Conservation (phyloP, 140 eudicot genomes). For the Cichorium intybus region DNA sequence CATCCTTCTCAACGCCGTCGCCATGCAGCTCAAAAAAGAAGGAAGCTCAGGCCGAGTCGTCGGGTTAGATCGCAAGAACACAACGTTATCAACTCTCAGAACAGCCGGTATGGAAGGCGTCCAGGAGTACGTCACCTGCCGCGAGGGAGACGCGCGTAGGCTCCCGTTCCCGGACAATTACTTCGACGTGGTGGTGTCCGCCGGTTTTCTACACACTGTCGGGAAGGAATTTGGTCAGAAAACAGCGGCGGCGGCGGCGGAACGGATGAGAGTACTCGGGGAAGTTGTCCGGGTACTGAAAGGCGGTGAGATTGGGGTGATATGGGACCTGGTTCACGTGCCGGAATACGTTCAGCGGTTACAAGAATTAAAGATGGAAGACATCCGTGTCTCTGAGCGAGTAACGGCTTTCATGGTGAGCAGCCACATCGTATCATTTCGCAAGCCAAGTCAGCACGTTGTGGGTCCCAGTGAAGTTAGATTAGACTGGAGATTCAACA, state of each 20-base stretch:
- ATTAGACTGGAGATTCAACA: slow-evolving; percentile 79
- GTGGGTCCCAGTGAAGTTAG: slow-evolving; percentile 70
- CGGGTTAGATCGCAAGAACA: slow-evolving; percentile 53
- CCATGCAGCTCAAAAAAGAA: slow-evolving; percentile 76
- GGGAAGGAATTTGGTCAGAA: slow-evolving; percentile 79
- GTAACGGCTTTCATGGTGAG: slow-evolving; percentile 86
- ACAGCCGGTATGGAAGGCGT: slow-evolving; percentile 84
- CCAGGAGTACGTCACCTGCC: slow-evolving; percentile 84
- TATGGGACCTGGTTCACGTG: slow-evolving; percentile 89
- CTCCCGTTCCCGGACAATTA: slow-evolving; percentile 74
- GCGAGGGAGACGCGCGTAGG: slow-evolving; percentile 77
- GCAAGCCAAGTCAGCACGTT: slow-evolving; percentile 79
- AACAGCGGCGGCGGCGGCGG: slow-evolving; percentile 91
- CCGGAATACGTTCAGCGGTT: slow-evolving; percentile 79
- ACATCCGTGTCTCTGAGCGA: slow-evolving; percentile 71
- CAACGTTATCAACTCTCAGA: slow-evolving; percentile 54
- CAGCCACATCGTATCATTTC: slow-evolving; percentile 76
- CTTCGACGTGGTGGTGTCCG: slow-evolving; percentile 96
- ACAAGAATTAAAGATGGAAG: slow-evolving; percentile 87
- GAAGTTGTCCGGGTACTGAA: slow-evolving; percentile 86
- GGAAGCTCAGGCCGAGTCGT: slow-evolving; percentile 90
- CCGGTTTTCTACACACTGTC: slow-evolving; percentile 65
- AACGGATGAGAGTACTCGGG: slow-evolving; percentile 76
- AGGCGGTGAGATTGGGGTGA: slow-evolving; percentile 79
- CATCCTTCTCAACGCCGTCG: slow-evolving; percentile 75